Evolutionary conservation across 768 basidiomycete genomes (phyloP), one percentile per base, ranked within the genome.

Genomic region (Gymnopilus dilepis): DNA sequence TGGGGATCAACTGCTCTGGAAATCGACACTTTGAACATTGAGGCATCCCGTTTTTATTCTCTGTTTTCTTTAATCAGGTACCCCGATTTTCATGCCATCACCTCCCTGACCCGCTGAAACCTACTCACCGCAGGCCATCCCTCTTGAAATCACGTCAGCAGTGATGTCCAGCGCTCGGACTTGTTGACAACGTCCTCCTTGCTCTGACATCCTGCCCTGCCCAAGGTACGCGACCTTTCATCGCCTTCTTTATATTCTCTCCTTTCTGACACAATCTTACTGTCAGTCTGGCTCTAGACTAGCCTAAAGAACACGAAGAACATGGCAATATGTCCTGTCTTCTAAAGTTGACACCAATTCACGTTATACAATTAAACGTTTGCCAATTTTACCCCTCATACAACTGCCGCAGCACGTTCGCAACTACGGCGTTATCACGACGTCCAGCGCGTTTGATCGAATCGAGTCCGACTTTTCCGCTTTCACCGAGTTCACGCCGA

Each of bases 401-500:
- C 34, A 2, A 50, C 28, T 47, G 5, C 21, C 15, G 17, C 28
- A n/a, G 12, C 19, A 31, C 12, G 13, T 22, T 30, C 22, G 30
- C 47, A n/a, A 52, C 48, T 21, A 60, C 24, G 33, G 19, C 15
- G 56, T 48, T 31, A 70, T 64, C 28, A 63, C 8, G 26, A 72
- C 56, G 38, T 57, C 34, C 21, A 76, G 42, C 33, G 43, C 45
- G 56, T 77, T 76, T 8, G 75, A 76, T 9, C 75, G 69, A 56
- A 75, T 67, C 2, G 74, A 70, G 59, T 72, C 70, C 12, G 51
- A 61, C 61, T 69, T 74, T 51, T 71, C 67, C 7, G 76, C 76
- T 58, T 78, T 78, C 21, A 78, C 45, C 13, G 41, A 26, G 17
- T 68, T 52, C n/a, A 69, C 19, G 2, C 76, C 76, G 1, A 26